Evolutionary conservation across 805 yeast genomes (phyloP).

Genomic region (Suhomyces faveliae): DNA sequence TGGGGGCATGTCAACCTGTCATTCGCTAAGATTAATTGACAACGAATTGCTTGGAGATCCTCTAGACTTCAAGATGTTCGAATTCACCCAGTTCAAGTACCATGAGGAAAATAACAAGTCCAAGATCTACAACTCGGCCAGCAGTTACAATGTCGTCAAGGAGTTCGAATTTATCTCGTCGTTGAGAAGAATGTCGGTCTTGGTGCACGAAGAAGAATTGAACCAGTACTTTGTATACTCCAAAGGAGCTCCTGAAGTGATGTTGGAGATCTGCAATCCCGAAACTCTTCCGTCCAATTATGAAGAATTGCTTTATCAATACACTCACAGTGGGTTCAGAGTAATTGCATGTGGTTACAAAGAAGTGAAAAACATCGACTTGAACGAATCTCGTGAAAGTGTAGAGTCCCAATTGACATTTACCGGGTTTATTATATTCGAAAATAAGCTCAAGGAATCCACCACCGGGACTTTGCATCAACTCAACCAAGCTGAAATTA

Average conservation of each 20-base stretch:
- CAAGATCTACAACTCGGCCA: conserved; percentile 5
- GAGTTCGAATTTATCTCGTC: conserved; percentile 83
- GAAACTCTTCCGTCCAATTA: conserved; percentile 72
- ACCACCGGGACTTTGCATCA: conserved; percentile 61
- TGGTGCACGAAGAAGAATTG: conserved; percentile 27
- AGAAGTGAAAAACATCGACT: conserved; percentile 21
- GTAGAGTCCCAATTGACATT: conserved; percentile 71
- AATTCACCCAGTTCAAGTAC: conserved; percentile 76
- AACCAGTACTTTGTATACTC: conserved; percentile 44
- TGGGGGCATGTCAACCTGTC: conserved; percentile 71
- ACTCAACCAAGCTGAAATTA: conserved; percentile 64
- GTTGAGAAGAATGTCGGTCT: conserved; percentile 86
- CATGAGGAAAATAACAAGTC: conserved; percentile 56
- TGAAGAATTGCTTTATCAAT: conserved; percentile 69
- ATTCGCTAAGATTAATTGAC: conserved; percentile 78
- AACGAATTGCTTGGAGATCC: conserved; percentile 90
- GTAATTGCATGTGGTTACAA: conserved; percentile 93
- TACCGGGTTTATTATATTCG: conserved; percentile 88
- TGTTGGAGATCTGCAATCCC: conserved; percentile 71
- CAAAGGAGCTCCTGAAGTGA: conserved; percentile 97
- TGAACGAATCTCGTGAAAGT: conserved; percentile 47
- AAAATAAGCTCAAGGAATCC: conserved; percentile 77
- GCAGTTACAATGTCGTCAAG: conserved; percentile 32
- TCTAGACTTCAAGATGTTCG: conserved; percentile 88
- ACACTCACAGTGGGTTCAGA: conserved; percentile 92